Conservation (phyloP, 1,284 basidiomycete genomes). For the Ceratobasidium sp. region DNA sequence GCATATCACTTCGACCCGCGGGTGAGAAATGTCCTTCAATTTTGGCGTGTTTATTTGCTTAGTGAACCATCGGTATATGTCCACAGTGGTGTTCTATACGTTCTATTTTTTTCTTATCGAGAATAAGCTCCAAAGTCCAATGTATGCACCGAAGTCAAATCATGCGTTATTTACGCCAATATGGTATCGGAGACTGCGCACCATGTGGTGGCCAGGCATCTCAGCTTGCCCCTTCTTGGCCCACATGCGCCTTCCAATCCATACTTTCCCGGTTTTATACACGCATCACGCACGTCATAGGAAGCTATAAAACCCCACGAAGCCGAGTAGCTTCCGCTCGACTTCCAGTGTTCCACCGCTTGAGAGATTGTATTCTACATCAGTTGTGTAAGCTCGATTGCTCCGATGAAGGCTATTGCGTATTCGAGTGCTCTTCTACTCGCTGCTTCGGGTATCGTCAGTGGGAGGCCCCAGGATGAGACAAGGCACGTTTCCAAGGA, state of each 20-base stretch:
- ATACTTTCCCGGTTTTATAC: not conserved
- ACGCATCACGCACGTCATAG: not conserved
- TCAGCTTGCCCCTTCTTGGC: not conserved
- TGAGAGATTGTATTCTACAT: too few species aligned
- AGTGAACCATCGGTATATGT: too few species aligned
- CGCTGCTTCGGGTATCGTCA: slow-evolving; percentile 10
- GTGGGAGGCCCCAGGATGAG: slow-evolving; percentile 15
- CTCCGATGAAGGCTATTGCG: slow-evolving; percentile 17
- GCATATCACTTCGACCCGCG: too few species aligned
- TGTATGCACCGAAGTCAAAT: not conserved
- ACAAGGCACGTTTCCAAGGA: not conserved
- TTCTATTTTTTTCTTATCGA: not conserved
- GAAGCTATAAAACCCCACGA: not conserved
- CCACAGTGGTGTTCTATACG: too few species aligned
- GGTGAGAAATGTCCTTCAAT: too few species aligned
- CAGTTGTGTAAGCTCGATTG: too few species aligned
- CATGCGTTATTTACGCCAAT: not conserved
- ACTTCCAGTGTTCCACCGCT: not conserved
- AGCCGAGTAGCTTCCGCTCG: not conserved
- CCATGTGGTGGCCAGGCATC: not conserved
- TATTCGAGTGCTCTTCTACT: slow-evolving; percentile 23
- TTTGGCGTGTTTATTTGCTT: too few species aligned
- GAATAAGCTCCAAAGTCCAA: not conserved
- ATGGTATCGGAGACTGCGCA: too few species aligned
- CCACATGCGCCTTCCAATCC: not conserved